Evolutionary conservation across 331 rosid genomes (phyloP).

Genomic region (Quercus tomentella): DNA sequence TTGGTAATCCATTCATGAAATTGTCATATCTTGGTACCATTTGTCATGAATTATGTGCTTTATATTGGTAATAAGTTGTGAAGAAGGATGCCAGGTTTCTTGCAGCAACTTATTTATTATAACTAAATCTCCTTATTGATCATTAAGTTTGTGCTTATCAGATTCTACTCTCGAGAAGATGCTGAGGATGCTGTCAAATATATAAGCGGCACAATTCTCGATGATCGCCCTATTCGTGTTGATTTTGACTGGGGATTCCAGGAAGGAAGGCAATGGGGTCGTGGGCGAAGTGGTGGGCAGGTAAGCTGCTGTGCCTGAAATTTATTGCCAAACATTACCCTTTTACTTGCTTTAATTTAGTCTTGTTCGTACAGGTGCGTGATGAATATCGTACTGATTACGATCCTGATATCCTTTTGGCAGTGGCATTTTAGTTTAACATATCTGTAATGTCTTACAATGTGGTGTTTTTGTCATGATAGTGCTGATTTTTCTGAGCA

Average conservation of each 20-base stretch:
- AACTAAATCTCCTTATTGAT: background rate
- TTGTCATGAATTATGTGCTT: background rate
- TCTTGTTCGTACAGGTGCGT: conserved; percentile 63
- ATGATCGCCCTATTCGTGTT: conserved; percentile 98
- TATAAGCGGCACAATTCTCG: conserved; percentile 92
- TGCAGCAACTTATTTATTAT: background rate
- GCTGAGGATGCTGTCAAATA: conserved; percentile 92
- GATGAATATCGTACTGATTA: conserved; percentile 97
- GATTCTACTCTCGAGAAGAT: conserved; percentile 93
- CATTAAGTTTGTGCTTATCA: conserved; percentile 9
- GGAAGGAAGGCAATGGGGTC: conserved; percentile 99
- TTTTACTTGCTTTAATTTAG: conserved; percentile 14
- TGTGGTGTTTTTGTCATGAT: background rate
- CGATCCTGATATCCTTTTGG: conserved; percentile 96
- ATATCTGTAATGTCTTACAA: background rate
- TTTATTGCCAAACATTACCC: background rate
- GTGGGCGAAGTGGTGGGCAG: conserved; percentile 99
- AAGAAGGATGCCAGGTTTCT: conserved; percentile 4
- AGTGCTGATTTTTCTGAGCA: background rate
- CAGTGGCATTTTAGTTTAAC: background rate
- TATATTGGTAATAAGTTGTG: conserved; percentile 3
- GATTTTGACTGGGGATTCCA: conserved; percentile 99
- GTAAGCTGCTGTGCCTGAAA: conserved; percentile 24
- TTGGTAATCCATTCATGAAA: background rate
- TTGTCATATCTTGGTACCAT: background rate